Evolutionary conservation across 805 yeast genomes (phyloP), one percentile per base, ranked within the genome.

Genomic region (Yamadazyma phyllophila): DNA sequence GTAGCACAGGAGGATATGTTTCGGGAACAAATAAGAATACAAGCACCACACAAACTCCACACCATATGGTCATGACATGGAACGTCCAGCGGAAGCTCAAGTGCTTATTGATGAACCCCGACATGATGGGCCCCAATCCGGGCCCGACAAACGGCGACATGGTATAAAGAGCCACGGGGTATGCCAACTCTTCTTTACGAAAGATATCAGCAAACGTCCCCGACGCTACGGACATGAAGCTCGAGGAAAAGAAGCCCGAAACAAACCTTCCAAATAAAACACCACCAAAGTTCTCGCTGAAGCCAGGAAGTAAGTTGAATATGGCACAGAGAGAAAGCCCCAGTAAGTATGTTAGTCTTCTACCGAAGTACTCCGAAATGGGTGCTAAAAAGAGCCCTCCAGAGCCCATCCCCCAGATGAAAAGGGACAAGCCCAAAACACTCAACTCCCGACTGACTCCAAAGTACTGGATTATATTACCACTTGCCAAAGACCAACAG

Each of bases 331-430:
- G 34, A 6, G 47, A 31, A 2, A 62, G 47, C 2, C 66, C 65
- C 2, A 65, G 58, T 1, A 70, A 48, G 33, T 85, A 62, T 4
- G 80, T 62, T 7, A 74, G 67, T 35, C 76, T 77, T 46, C 94
- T 68, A 1, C 94, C 94, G 48, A 73, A 67, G 29, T 79, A 63
- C 58, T 86, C 94, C 15, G 87, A 80, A 11, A 79, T 57, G 42
- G 79, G 77, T 2, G 89, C 85, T 45, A 85, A 52, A 42, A 64
- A 60, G 24, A 62, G 54, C 1, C 63, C 64, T 7, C 69, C 67
- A 7, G 55, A 51, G 12, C 67, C 67, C 34, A 64, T 47, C 4
- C 61, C 61, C 55, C 57, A 54, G 17, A 62, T 60, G 45, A 51
- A 64, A n/a, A 57, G 44, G 14, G 66, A 57, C 7, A 63, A 60